These are phyloP conservation scores for Setaria italica DNA, from an alignment of 202 grass and related monocot genomes.

Conservation along the genomic window DNA sequence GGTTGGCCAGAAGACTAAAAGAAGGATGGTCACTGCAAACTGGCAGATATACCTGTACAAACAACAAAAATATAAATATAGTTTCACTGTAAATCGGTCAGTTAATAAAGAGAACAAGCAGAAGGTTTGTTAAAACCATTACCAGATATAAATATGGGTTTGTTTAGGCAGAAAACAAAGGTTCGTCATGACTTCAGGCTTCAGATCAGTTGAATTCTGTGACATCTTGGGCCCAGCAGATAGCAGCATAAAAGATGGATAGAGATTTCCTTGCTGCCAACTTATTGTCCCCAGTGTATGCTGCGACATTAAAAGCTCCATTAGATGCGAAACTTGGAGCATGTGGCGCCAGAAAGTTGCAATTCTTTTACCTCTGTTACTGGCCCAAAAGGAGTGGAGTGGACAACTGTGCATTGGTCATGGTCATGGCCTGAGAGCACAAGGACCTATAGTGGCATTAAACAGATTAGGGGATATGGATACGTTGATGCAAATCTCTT, in stretches of 20 bases:
- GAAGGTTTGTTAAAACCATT: conserved; percentile 18
- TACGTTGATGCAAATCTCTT: conserved; percentile 2
- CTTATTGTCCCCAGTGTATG: conserved; percentile 87
- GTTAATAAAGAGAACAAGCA: conserved; percentile 23
- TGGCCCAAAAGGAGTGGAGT: conserved; percentile 67
- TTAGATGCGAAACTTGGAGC: conserved; percentile 38
- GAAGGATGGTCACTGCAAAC: conserved; percentile 69
- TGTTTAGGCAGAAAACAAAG: conserved; percentile 95
- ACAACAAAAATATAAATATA: conserved; percentile 34
- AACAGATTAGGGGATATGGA: conserved; percentile 32
- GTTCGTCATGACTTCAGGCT: conserved; percentile 58
- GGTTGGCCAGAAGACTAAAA: conserved; percentile 83
- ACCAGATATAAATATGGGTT: conserved; percentile 98
- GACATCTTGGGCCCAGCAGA: conserved; percentile 60
- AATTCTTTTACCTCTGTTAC: conserved; percentile 71
- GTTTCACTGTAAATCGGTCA: conserved; percentile 18
- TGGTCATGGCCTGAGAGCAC: conserved; percentile 97
- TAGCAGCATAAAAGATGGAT: conserved; percentile 98
- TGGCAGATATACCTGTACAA: conserved; percentile 85
- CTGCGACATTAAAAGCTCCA: conserved; percentile 54
- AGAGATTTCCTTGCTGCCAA: conserved; percentile 96
- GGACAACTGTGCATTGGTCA: conserved; percentile 90
- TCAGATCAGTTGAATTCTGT: conserved; percentile 63
- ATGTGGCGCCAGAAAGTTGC: conserved; percentile 11
- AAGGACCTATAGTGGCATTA: conserved; percentile 65